These are phyloP conservation scores for Debaryomyces hansenii DNA, from an alignment of 805 yeast genomes.

Conservation along the genomic window DNA sequence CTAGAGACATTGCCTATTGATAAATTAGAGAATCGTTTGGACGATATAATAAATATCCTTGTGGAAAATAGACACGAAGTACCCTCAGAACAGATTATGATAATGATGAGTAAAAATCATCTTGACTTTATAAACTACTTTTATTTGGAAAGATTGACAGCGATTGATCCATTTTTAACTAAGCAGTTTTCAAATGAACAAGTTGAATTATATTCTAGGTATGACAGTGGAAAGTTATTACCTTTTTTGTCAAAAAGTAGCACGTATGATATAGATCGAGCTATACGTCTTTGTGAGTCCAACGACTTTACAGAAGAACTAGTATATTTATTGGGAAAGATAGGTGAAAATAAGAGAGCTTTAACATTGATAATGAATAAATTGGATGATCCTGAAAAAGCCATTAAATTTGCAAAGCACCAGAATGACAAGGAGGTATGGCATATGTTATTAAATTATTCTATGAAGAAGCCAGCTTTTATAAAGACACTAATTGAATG, in stretches of 20 bases:
- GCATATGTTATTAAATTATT: conserved; percentile 70
- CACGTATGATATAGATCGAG: conserved; percentile 66
- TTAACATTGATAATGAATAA: conserved; percentile 73
- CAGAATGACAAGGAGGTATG: conserved; percentile 76
- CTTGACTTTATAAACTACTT: conserved; percentile 58
- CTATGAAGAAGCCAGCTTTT: conserved; percentile 72
- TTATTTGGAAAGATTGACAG: conserved; percentile 60
- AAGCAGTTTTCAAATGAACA: conserved; percentile 65
- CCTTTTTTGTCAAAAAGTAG: conserved; percentile 59
- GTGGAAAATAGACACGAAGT: conserved; percentile 69
- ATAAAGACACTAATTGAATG: conserved; percentile 70
- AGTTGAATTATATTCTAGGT: conserved; percentile 64
- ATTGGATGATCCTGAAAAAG: conserved; percentile 74
- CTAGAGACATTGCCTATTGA: conserved; percentile 41
- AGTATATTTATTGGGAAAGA: conserved; percentile 76
- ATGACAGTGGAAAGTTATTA: conserved; percentile 54
- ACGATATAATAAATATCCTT: conserved; percentile 51
- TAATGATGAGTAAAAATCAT: conserved; percentile 40
- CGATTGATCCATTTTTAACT: conserved; percentile 54
- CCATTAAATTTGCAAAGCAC: conserved; percentile 73
- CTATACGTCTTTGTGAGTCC: conserved; percentile 64
- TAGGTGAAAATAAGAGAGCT: conserved; percentile 80
- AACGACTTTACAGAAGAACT: conserved; percentile 63
- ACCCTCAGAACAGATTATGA: conserved; percentile 50
- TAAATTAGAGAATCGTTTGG: conserved; percentile 38